phyloP scores from a whole-genome alignment of 2,329 filamentous ascomycete genomes.

The Colletotrichum tabaci region DNA sequence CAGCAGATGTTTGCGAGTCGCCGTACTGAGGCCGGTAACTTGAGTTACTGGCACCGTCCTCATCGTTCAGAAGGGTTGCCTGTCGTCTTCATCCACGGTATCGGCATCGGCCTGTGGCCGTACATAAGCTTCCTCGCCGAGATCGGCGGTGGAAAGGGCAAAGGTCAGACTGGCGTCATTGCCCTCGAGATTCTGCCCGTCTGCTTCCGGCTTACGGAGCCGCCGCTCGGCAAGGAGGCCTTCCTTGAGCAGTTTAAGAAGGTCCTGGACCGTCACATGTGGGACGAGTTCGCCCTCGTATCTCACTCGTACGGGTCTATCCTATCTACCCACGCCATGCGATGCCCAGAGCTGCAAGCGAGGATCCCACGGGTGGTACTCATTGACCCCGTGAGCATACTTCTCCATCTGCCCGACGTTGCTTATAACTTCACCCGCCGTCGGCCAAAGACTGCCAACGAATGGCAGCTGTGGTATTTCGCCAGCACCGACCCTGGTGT shows the following conservation, averaged over 20 bases:
- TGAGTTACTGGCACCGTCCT: slow-evolving; percentile 77
- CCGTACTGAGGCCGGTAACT: slow-evolving; percentile 61
- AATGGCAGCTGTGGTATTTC: slow-evolving; percentile 80
- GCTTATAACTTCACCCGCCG: slow-evolving; percentile 79
- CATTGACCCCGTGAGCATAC: slow-evolving; percentile 75
- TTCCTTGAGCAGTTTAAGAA: slow-evolving; percentile 70
- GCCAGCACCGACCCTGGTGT: slow-evolving; percentile 78
- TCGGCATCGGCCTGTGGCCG: slow-evolving; percentile 77
- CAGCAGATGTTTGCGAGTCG: slow-evolving; percentile 49
- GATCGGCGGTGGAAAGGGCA: slow-evolving; percentile 54
- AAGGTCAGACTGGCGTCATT: slow-evolving; percentile 71
- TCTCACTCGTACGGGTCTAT: slow-evolving; percentile 75
- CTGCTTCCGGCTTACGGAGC: slow-evolving; percentile 72
- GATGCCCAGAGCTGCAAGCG: slow-evolving; percentile 61
- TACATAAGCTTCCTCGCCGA: slow-evolving; percentile 71
- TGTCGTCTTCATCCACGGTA: slow-evolving; percentile 79
- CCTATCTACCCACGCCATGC: slow-evolving; percentile 74
- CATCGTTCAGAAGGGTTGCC: slow-evolving; percentile 72
- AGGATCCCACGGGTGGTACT: slow-evolving; percentile 65
- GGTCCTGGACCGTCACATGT: slow-evolving; percentile 72
- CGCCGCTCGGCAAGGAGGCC: slow-evolving; percentile 65
- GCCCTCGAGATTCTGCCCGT: slow-evolving; percentile 77
- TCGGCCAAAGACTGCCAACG: slow-evolving; percentile 70
- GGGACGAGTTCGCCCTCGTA: slow-evolving; percentile 71
- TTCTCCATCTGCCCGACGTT: slow-evolving; percentile 79